A percentile compares a stretch with the other conserved stretches of the same genome.
These are phyloP conservation scores for Rhinocladiella mackenziei DNA, from an alignment of 2,329 filamentous ascomycete species.

Conservation along the genomic window DNA sequence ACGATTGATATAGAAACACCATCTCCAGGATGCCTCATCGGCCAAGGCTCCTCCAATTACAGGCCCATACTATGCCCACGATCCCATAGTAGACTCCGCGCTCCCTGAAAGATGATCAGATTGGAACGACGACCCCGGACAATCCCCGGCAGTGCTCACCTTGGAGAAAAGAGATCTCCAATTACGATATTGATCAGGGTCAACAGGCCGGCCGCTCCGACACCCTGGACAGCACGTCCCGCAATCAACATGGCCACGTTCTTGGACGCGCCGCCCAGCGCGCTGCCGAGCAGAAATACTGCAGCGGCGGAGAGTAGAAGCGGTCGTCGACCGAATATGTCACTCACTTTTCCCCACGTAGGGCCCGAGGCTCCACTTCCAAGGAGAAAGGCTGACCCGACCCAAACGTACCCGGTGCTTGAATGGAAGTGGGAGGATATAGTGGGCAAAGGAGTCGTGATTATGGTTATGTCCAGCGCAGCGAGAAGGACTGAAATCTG, in stretches of 20 bases:
- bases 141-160: too few relatives aligned
- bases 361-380: constrained; percentile 41
- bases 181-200: constrained; percentile 47
- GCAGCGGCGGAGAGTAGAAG: constrained; percentile 48
- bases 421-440: constrained; percentile 54
- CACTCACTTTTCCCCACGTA: constrained; percentile 48
- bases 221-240: constrained; percentile 53
- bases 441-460: constrained; percentile 59
- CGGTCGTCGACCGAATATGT: constrained; percentile 55
- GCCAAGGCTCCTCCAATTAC: constrained; percentile 51
- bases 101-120: too few relatives aligned
- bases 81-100: too few relatives aligned
- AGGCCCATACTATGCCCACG: too few relatives aligned
- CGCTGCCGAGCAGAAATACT: constrained; percentile 51
- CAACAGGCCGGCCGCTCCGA: constrained; percentile 45
- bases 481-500: not conserved
- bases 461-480: constrained; percentile 44
- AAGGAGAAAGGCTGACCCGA: constrained; percentile 51
- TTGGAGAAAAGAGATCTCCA: constrained; percentile 50
- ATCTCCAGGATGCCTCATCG: constrained; percentile 39
- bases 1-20: constrained; percentile 56
- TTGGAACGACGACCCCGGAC: too few relatives aligned
- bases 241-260: constrained; percentile 48
- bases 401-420: constrained; percentile 50
- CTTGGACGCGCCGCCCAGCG: constrained; percentile 47